Evolutionary conservation across 371 early-diverging fungal genomes (phyloP).

Genomic region (Mortierella sp.): DNA sequence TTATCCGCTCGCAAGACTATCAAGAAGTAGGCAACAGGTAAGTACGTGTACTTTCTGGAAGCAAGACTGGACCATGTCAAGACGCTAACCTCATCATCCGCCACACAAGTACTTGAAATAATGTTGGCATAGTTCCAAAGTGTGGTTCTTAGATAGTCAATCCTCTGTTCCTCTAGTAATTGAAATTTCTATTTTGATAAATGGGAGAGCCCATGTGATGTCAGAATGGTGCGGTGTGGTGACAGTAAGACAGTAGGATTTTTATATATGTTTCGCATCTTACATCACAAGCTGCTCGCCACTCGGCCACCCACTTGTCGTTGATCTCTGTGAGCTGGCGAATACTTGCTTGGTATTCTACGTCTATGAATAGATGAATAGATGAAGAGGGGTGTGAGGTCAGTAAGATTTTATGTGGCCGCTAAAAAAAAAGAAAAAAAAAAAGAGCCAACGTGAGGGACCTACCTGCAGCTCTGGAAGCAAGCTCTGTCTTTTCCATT

Average conservation of each 20-base stretch:
- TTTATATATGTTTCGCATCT: conserved; percentile 6
- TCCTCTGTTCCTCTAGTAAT: conserved; percentile 89
- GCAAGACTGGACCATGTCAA: too few species aligned
- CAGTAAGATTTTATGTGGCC: neutral
- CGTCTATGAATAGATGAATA: conserved; percentile 57
- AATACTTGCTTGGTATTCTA: conserved; percentile 78
- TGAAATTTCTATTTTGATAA: conserved; percentile 69
- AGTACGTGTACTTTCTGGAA: neutral
- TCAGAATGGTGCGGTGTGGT: neutral
- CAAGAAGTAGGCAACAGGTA: neutral
- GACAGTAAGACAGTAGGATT: neutral
- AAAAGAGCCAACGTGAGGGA: neutral
- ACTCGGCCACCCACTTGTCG: conserved; percentile 78
- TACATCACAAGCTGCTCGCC: conserved; percentile 78
- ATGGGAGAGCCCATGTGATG: neutral
- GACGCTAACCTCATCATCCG: conserved; percentile 84
- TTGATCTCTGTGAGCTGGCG: conserved; percentile 76
- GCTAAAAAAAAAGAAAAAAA: neutral
- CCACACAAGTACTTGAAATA: conserved; percentile 82
- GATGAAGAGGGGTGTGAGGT: neutral
- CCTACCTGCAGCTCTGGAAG: conserved; percentile 49
- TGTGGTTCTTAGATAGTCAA: conserved; percentile 84
- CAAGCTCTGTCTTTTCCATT: conserved; percentile 52
- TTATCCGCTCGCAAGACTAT: conserved; percentile 82
- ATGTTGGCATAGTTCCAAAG: conserved; percentile 92